phyloP scores from a whole-genome alignment of 495 filamentous ascomycete species.

The Neurospora sp. region DNA sequence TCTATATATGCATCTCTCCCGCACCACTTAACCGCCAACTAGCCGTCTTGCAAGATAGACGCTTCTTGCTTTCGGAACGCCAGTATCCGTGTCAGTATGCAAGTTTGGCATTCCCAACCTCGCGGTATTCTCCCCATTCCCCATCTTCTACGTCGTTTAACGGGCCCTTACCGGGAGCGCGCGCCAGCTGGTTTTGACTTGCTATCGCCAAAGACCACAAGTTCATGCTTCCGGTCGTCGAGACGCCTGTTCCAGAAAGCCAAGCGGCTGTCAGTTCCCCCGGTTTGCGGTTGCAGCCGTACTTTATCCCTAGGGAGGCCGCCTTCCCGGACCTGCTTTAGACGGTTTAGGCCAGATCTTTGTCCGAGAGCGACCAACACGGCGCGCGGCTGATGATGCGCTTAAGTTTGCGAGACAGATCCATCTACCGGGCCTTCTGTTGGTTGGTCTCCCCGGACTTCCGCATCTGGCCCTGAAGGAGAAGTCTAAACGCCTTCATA shows the following conservation, averaged over 20 bases:
- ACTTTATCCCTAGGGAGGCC: conserved; percentile 2
- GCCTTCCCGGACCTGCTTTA: not conserved
- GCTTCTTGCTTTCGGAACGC: not conserved
- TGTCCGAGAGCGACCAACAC: conserved; percentile 4
- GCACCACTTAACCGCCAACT: not conserved
- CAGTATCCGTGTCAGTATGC: not conserved
- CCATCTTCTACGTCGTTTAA: not conserved
- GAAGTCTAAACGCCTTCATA: not conserved
- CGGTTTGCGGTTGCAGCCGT: conserved; percentile 1
- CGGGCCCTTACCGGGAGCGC: not conserved
- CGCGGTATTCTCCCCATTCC: not conserved
- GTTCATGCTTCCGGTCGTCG: not conserved
- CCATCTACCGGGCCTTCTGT: conserved; percentile 6
- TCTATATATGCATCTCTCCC: not conserved
- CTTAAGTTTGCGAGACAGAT: conserved; percentile 7
- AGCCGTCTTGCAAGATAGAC: not conserved
- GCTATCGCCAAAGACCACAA: not conserved
- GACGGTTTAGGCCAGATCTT: not conserved
- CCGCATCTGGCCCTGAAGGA: not conserved
- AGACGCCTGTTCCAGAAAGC: not conserved
- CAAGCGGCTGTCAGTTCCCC: not conserved
- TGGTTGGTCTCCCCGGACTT: conserved; percentile 9
- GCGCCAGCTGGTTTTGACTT: not conserved
- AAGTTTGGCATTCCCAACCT: not conserved
- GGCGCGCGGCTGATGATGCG: conserved; percentile 23